Conservation (phyloP, 805 yeast genomes). For the Metschnikowia reukaufii region DNA sequence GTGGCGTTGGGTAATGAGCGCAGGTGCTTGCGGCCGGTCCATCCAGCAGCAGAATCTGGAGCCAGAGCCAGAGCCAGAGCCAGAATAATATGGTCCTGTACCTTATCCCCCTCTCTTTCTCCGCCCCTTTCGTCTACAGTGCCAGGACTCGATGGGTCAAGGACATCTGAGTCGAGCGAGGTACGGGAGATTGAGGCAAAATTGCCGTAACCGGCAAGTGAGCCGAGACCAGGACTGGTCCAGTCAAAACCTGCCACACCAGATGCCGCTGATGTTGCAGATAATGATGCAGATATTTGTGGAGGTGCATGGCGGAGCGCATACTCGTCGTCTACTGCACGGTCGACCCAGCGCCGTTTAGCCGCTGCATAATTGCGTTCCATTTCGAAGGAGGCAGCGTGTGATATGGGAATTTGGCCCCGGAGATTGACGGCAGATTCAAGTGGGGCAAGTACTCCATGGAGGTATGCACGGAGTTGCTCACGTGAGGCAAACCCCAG, state of each 20-base stretch:
- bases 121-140: neutral
- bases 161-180: slow-evolving; percentile 6
- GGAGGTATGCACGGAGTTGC: slow-evolving; percentile 21
- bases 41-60: neutral
- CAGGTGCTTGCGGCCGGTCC: slow-evolving; percentile 18
- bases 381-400: slow-evolving; percentile 32
- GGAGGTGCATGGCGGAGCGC: slow-evolving; percentile 1
- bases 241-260: slow-evolving; percentile 4
- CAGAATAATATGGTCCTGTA: too few relatives aligned
- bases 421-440: slow-evolving; percentile 44
- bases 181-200: slow-evolving; percentile 5
- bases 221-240: slow-evolving; percentile 2
- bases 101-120: neutral
- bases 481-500: slow-evolving; percentile 31
- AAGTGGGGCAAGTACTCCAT: slow-evolving; percentile 24
- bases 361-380: slow-evolving; percentile 23
- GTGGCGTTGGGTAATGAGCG: slow-evolving; percentile 14
- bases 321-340: slow-evolving; percentile 10
- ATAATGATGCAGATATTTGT: neutral
- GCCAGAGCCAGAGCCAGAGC: too few relatives aligned
- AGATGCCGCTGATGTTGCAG: slow-evolving; percentile 4
- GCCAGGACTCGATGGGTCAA: neutral
- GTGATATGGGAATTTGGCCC: slow-evolving; percentile 51
- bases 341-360: slow-evolving; percentile 12
- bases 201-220: slow-evolving; percentile 1